Evolutionary conservation across 2,329 filamentous ascomycete species (phyloP).

Genomic region (Fusarium austroafricanum): DNA sequence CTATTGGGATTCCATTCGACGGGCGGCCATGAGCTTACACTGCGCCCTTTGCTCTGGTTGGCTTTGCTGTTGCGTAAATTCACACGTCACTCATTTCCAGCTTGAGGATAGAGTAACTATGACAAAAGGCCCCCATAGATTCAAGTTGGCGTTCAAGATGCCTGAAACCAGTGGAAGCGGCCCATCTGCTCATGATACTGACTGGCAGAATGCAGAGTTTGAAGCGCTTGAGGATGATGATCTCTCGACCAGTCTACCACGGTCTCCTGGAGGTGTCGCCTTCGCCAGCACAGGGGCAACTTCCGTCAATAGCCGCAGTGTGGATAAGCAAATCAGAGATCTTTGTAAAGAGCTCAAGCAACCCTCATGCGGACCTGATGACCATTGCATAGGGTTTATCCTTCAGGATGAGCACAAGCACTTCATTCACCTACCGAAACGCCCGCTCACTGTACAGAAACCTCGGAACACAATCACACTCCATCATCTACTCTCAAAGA

Average conservation of each 20-base stretch:
- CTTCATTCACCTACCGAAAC: neutral
- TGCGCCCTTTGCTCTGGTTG: neutral
- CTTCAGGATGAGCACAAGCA: neutral
- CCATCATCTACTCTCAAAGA: neutral
- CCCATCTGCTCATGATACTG: no score
- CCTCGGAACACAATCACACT: neutral
- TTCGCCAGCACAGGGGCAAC: no score
- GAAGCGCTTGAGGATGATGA: neutral
- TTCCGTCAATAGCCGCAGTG: no score
- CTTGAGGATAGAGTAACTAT: neutral
- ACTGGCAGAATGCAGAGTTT: neutral
- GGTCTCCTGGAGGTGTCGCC: neutral
- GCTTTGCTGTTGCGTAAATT: neutral
- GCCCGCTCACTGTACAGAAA: fast-evolving
- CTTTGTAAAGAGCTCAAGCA: neutral
- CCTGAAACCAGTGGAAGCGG: neutral
- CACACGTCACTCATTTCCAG: neutral
- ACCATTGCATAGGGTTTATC: neutral
- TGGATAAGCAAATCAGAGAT: neutral
- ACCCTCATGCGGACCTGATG: no score
- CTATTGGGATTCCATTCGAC: neutral
- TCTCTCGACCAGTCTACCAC: neutral
- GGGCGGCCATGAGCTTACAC: neutral
- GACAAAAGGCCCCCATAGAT: neutral
- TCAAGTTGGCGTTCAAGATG: neutral